phyloP scores from a whole-genome alignment of 129 eudicot genomes.

The Deinandra increscens region DNA sequence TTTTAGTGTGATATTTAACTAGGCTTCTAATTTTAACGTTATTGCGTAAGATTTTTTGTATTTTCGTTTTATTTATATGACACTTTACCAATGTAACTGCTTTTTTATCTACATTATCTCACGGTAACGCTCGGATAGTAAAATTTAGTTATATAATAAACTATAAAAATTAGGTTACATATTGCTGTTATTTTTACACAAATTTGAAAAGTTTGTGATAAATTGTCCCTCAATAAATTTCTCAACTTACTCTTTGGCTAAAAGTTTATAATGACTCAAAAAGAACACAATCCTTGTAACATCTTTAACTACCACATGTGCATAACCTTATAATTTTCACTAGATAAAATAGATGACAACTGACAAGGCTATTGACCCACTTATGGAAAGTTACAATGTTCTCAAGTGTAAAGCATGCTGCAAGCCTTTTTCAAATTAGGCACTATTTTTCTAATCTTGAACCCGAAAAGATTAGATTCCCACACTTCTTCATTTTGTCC shows the following conservation, averaged over 20 bases:
- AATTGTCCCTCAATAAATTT: background rate
- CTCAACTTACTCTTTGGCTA: background rate
- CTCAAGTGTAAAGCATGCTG: background rate
- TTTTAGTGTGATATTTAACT: no score
- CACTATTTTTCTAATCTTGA: background rate
- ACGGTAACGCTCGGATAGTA: no score
- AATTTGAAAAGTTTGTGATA: no score
- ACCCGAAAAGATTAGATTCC: constrained; percentile 24
- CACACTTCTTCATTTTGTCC: background rate
- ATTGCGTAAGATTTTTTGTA: no score
- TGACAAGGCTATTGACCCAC: constrained; percentile 20
- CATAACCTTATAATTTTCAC: constrained; percentile 24
- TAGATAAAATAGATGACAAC: constrained; percentile 23
- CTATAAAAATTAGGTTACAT: no score
- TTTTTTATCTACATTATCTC: no score
- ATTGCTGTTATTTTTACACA: no score
- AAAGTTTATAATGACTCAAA: constrained; percentile 27
- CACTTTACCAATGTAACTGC: no score
- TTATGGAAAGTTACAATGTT: constrained; percentile 10
- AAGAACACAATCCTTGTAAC: constrained; percentile 17
- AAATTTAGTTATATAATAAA: no score
- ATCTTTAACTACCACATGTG: constrained; percentile 27
- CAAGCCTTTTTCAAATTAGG: constrained; percentile 5
- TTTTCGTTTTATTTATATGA: no score
- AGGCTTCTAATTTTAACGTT: no score